Evolutionary conservation across 2,329 filamentous ascomycete species (phyloP).

Genomic region (Celoporthe dispersa): DNA sequence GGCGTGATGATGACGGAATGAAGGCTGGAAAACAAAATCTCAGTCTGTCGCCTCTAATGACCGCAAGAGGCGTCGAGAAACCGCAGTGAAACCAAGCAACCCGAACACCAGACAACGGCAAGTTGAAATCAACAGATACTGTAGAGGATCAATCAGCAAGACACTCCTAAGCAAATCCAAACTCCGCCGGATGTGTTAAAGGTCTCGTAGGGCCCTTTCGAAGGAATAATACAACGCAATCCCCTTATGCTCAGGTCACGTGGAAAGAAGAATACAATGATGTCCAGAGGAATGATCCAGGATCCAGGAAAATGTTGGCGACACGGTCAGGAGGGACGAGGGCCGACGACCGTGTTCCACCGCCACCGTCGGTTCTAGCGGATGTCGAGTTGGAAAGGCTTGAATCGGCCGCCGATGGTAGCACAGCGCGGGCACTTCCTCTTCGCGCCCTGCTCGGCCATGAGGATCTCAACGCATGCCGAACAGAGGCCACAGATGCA

Average conservation of each 20-base stretch:
- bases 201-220: slow-evolving; percentile 11
- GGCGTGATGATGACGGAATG: slow-evolving; percentile 6
- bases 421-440: slow-evolving; percentile 80
- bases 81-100: background rate
- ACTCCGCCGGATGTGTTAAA: slow-evolving; percentile 26
- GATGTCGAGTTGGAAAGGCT: slow-evolving; percentile 84
- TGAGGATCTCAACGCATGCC: slow-evolving; percentile 81
- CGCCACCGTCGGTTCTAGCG: slow-evolving; percentile 53
- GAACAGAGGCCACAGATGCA: slow-evolving; percentile 93
- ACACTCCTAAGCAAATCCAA: slow-evolving; percentile 12
- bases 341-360: slow-evolving; percentile 7
- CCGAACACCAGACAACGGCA: slow-evolving; percentile 15
- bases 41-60: slow-evolving; percentile 6
- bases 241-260: slow-evolving; percentile 26
- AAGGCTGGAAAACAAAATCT: slow-evolving; percentile 2
- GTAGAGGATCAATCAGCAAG: slow-evolving; percentile 27
- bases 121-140: slow-evolving; percentile 21
- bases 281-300: background rate
- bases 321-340: background rate
- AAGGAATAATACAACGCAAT: slow-evolving; percentile 22
- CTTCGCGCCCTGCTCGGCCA: slow-evolving; percentile 74
- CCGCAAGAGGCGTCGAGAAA: slow-evolving; percentile 9
- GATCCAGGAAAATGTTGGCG: slow-evolving; percentile 1
- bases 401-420: slow-evolving; percentile 79
- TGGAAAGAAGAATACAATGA: slow-evolving; percentile 28